Evolutionary conservation across 768 basidiomycete genomes (phyloP).

Genomic region (Dentipellis fragilis): DNA sequence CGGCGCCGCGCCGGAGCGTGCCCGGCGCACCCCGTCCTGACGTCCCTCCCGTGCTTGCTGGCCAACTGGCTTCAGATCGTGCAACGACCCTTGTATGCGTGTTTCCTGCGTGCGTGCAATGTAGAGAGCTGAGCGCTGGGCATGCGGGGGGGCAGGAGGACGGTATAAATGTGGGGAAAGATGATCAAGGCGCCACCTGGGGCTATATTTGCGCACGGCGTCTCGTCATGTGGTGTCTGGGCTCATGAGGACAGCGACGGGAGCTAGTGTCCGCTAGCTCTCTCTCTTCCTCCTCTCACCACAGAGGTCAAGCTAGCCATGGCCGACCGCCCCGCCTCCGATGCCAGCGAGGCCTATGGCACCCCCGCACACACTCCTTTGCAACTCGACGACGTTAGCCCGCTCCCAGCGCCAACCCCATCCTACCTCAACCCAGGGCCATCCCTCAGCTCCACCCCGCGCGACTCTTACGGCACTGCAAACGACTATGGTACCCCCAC

Average conservation of each 20-base stretch:
- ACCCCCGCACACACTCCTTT: constrained; percentile 5
- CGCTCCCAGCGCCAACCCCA: constrained; percentile 1
- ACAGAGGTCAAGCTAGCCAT: neutral
- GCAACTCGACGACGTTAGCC: neutral
- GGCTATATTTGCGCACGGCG: neutral
- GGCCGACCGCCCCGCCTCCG: constrained; percentile 9
- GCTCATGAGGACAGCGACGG: too few relatives aligned
- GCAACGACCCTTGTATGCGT: too few relatives aligned
- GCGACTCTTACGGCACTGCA: neutral
- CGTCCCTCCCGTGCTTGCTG: too few relatives aligned
- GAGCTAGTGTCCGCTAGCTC: too few relatives aligned
- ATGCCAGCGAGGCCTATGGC: constrained; percentile 1
- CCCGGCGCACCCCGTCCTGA: too few relatives aligned
- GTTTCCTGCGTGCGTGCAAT: too few relatives aligned
- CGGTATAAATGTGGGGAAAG: too few relatives aligned
- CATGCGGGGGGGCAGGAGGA: too few relatives aligned
- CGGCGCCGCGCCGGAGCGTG: too few relatives aligned
- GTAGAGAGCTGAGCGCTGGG: too few relatives aligned
- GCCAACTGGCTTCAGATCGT: too few relatives aligned
- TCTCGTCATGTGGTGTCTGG: neutral
- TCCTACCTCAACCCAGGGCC: neutral
- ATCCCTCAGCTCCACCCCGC: neutral
- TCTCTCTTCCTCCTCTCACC: neutral
- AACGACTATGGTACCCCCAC: neutral
- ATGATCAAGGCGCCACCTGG: neutral